Evolutionary conservation across 2,329 filamentous ascomycete species (phyloP), one percentile per base, ranked within the genome.

Genomic region (Pestalotiopsis sp.): DNA sequence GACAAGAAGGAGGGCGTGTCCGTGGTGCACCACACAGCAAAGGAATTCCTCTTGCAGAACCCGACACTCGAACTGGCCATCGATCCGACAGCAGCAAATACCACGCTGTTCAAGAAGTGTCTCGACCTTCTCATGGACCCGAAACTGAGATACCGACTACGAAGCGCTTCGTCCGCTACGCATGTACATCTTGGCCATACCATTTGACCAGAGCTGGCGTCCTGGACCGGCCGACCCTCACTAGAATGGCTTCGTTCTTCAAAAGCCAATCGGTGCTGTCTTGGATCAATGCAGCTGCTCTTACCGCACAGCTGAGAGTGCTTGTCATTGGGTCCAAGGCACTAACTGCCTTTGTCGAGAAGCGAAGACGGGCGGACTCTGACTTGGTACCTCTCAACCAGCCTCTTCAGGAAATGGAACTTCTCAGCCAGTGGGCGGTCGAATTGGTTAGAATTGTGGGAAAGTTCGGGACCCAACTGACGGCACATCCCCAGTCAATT

Each of bases 11-110:
- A 69, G 1, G 73, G 73, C 2, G 71, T 80, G 7, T 64, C 72
- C 5, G 69, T 81, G 66, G 72, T 81, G 3, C 80, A 82, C 61
- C 71, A 80, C 17, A 14, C 41, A 14, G 41, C 41, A 45, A 13
- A 17, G 13, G 41, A 45, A 14, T 49, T 80, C 80, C 0, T 59
- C 17, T 45, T 45, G 41, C 13, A 17, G 17, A 14, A 13, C 41
- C 12, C 12, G 41, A 13, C 12, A 13, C 41, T 14, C 12, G 13
- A 13, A 45, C 13, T 13, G 4, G 13, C 12, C 41, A 45, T 45
- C 17, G 41, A 13, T 45, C 41, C 13, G 13, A 13, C 13, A 11
- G 13, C 41, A 11, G 12, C 41, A 13, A 13, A 45, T 11, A 14
- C 17, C 11, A 17, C 12, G 12, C 17, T 45, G 41, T 45, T 14